Evolutionary conservation across 2,329 filamentous ascomycete genomes (phyloP).

Genomic region (Monosporascus sp.): DNA sequence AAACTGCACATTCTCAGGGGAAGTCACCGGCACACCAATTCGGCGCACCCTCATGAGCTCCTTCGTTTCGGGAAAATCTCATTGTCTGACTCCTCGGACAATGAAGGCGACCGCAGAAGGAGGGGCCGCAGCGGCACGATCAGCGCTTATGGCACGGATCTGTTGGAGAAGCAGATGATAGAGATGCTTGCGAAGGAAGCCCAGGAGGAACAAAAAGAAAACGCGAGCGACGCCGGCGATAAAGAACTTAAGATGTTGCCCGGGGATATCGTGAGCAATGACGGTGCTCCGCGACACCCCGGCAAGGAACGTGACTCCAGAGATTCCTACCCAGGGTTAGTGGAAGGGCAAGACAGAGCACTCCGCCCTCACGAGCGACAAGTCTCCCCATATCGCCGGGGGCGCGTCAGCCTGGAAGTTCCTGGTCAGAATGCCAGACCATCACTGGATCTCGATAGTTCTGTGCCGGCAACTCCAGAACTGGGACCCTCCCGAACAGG

Average conservation of each 20-base stretch:
- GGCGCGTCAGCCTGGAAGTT: slow-evolving; percentile 45
- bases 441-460: slow-evolving; percentile 41
- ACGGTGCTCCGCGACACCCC: slow-evolving; percentile 9
- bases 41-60: slow-evolving; percentile 47
- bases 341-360: slow-evolving; percentile 12
- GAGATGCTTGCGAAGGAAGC: slow-evolving; percentile 55
- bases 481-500: slow-evolving; percentile 40
- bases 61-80: slow-evolving; percentile 49
- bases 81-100: slow-evolving; percentile 57
- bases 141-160: slow-evolving; percentile 44
- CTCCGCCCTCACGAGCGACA: slow-evolving; percentile 13
- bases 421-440: slow-evolving; percentile 32
- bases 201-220: slow-evolving; percentile 34
- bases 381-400: slow-evolving; percentile 26
- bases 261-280: slow-evolving; percentile 26
- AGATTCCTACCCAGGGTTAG: slow-evolving; percentile 15
- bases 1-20: slow-evolving; percentile 54
- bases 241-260: slow-evolving; percentile 29
- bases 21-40: slow-evolving; percentile 49
- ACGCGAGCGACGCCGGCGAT: slow-evolving; percentile 24
- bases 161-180: slow-evolving; percentile 58
- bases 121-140: slow-evolving; percentile 41
- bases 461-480: slow-evolving; percentile 48
- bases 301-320: slow-evolving; percentile 10
- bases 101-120: slow-evolving; percentile 43